Conservation (phyloP, 305 asterid genomes). For the Ilex paraguariensis region DNA sequence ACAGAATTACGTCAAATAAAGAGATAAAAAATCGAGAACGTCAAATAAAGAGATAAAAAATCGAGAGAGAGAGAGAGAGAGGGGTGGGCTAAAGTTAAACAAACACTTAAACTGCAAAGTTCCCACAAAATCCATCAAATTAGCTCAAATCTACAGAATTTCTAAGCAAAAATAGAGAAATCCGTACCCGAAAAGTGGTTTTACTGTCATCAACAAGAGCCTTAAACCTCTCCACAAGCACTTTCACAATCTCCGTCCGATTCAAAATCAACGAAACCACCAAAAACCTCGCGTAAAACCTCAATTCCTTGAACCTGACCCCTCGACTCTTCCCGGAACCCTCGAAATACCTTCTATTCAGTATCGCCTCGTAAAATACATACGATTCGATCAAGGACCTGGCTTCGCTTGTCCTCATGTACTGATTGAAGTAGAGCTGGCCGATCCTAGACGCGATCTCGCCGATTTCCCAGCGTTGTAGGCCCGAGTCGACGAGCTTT, state of each 20-base stretch:
- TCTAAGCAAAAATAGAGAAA: not conserved
- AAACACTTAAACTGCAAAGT: too few relatives aligned
- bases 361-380: slow-evolving; percentile 90
- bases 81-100: too few relatives aligned
- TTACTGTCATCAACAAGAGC: slow-evolving; percentile 75
- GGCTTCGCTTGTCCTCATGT: slow-evolving; percentile 87
- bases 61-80: too few relatives aligned
- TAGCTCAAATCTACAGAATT: not conserved
- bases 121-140: too few relatives aligned
- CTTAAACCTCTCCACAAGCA: slow-evolving; percentile 67
- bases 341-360: slow-evolving; percentile 68
- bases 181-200: slow-evolving; percentile 69
- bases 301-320: slow-evolving; percentile 86
- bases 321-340: slow-evolving; percentile 75
- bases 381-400: slow-evolving; percentile 85
- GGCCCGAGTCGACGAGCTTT: slow-evolving; percentile 63
- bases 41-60: too few relatives aligned
- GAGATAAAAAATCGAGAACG: too few relatives aligned
- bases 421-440: slow-evolving; percentile 85
- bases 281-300: slow-evolving; percentile 90
- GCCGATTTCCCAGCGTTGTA: slow-evolving; percentile 96
- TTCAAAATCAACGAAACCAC: slow-evolving; percentile 80
- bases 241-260: slow-evolving; percentile 67
- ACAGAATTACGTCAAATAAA: too few relatives aligned
- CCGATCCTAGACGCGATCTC: slow-evolving; percentile 99